Conservation (phyloP, 192 early-diverging fungal genomes). For the Dimargaris cristalligena region DNA sequence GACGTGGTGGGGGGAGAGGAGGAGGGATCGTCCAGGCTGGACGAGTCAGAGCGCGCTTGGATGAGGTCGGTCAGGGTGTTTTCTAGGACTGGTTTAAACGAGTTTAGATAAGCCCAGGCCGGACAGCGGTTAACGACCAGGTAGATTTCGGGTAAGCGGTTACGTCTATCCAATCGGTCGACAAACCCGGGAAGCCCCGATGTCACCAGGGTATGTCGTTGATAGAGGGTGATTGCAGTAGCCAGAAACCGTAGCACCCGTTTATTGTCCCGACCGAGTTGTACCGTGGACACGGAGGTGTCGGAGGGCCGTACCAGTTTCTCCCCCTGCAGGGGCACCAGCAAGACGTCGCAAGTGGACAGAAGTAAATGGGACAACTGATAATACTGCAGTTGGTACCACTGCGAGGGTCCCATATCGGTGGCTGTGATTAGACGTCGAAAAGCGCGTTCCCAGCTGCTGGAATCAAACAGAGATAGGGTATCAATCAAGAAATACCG, state of each 20-base stretch:
- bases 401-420: neutral
- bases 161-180: too few relatives aligned
- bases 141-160: too few relatives aligned
- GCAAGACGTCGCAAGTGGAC: neutral
- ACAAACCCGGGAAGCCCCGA: neutral
- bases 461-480: neutral
- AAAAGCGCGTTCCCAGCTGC: neutral
- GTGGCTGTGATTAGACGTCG: neutral
- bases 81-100: too few relatives aligned
- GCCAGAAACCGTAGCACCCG: neutral
- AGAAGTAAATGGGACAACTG: neutral
- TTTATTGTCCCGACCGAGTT: neutral
- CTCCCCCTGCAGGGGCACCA: neutral
- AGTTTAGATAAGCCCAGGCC: too few relatives aligned
- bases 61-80: too few relatives aligned
- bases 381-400: neutral
- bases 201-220: neutral
- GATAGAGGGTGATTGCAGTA: neutral
- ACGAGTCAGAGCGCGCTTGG: too few relatives aligned
- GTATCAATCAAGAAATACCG: constrained; percentile 1
- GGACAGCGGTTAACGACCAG: too few relatives aligned
- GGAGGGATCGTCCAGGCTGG: too few relatives aligned
- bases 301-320: neutral
- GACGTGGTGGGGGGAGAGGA: too few relatives aligned
- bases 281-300: neutral